Base-by-base conservation (phyloP, 2,329 filamentous ascomycete genomes). In the Trichoderma brevicompactum region DNA sequence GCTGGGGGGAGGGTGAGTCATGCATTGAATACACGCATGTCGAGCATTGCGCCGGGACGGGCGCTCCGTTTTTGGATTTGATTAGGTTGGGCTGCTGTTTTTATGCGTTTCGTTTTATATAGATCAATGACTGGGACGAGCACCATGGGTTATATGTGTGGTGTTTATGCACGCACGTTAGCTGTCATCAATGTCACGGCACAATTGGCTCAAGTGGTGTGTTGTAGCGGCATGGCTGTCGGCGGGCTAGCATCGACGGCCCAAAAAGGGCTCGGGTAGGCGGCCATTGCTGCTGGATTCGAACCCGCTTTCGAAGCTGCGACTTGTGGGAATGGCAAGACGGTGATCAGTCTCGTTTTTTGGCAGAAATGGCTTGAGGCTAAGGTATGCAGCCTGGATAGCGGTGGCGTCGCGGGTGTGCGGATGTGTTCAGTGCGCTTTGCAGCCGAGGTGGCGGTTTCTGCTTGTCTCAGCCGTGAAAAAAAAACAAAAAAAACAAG, bases 321-420 rank as follows among this genome's bases (percentile, higher is more conserved):
- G 23, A 5, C 2, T 8, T 36, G 48, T 36, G 28, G 28, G 28
- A 52, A 52, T 52, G 23, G 40, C 23, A 43, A 43, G 53, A 28
- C 23, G 46, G 7, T 36, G 46, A 52, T 52, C 58, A 19, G 46
- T 3, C 7, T 50, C 32, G 4, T 8, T 52, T 52, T 61, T 50
- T 61, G 36, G 58, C 23, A 28, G 23, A 28, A 41, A 61, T 50
- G 15, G 34, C 15, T 23, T 7, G 12, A 23, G 55, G 32, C 55
- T 58, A 48, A 19, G 12, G 54, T 19, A 28, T 28, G 23, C 23
- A 28, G 23, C 23, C 23, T 28, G 23, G 17, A 48, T 15, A n/a
- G 55, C 41, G 55, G 55, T 58, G 55, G 55, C 55, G 55, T 44
- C 34, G 32, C 12, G 41, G 55, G 17, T 43, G 10, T 17, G n/a